Evolutionary conservation across 768 basidiomycete species (phyloP).

Genomic region (Termitomyces sp.): DNA sequence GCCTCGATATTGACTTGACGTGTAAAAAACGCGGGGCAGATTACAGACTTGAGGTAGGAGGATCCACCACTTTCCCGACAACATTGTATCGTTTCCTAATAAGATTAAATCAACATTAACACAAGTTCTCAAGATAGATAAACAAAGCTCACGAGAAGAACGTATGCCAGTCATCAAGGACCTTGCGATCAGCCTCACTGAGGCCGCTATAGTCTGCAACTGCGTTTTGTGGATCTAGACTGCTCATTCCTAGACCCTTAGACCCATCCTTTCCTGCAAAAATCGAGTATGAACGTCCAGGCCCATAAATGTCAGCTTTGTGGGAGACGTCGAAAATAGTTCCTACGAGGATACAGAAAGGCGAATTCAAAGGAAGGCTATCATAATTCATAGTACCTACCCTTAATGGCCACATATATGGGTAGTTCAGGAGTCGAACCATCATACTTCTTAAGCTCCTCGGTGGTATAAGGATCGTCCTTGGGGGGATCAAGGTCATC

Average conservation of each 20-base stretch:
- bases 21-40: not conserved
- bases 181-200: slow-evolving; percentile 65
- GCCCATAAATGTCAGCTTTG: slow-evolving; percentile 87
- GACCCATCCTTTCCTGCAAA: slow-evolving; percentile 96
- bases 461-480: slow-evolving; percentile 69
- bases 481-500: slow-evolving; percentile 65
- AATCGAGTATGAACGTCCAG: slow-evolving; percentile 69
- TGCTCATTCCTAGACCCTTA: slow-evolving; percentile 83
- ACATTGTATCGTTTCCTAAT: slow-evolving; percentile 82
- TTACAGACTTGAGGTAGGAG: slow-evolving; percentile 19
- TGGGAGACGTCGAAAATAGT: slow-evolving; percentile 85
- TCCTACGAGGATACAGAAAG: slow-evolving; percentile 42
- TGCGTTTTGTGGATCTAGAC: slow-evolving; percentile 80
- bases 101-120: not conserved
- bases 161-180: slow-evolving; percentile 81
- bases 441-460: slow-evolving; percentile 64
- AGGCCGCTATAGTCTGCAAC: slow-evolving; percentile 80
- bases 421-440: slow-evolving; percentile 61
- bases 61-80: slow-evolving; percentile 67
- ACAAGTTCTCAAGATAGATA: not conserved
- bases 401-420: slow-evolving; percentile 93
- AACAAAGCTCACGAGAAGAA: slow-evolving; percentile 73
- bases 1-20: not conserved
- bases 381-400: slow-evolving; percentile 26
- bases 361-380: not conserved